Evolutionary conservation across 225 moss, liverwort and hornwort genomes (phyloP).

Genomic region (Physcomitrium patens): DNA sequence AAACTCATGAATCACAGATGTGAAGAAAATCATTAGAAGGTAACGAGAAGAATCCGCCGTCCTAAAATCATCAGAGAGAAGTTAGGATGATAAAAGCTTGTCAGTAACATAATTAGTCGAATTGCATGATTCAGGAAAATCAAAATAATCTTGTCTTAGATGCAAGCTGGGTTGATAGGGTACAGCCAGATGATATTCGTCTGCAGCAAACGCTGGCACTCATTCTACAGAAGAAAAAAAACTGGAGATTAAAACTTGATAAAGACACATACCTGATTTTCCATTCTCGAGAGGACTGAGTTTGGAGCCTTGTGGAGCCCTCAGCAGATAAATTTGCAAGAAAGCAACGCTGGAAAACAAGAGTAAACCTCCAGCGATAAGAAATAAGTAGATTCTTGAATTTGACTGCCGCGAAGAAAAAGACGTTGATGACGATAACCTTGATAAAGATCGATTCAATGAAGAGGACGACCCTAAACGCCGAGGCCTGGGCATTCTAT

Average conservation of each 20-base stretch:
- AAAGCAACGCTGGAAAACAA: slow-evolving; percentile 64
- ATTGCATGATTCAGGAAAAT: no score
- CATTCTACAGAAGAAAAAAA: not conserved
- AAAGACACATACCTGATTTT: slow-evolving; percentile 44
- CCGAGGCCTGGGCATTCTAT: slow-evolving; percentile 75
- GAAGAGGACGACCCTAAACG: slow-evolving; percentile 65
- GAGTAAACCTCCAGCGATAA: slow-evolving; percentile 64
- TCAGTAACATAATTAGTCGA: no score
- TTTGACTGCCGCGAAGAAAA: slow-evolving; percentile 53
- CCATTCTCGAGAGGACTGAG: slow-evolving; percentile 61
- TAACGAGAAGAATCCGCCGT: not conserved
- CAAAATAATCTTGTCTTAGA: no score
- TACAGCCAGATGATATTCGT: not conserved
- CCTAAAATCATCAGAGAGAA: slow-evolving; percentile 6
- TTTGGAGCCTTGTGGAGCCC: slow-evolving; percentile 44
- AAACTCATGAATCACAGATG: not conserved
- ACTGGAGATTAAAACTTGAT: not conserved
- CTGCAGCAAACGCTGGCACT: not conserved
- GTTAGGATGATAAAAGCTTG: not conserved
- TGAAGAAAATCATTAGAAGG: no score
- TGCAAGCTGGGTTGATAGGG: no score
- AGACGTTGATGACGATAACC: slow-evolving; percentile 58
- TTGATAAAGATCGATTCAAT: slow-evolving; percentile 55
- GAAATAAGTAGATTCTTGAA: slow-evolving; percentile 55
- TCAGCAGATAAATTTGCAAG: slow-evolving; percentile 59